A percentile compares a stretch with the other conserved stretches of the same genome.
Conservation (phyloP, 2,329 filamentous ascomycete genomes). For the Xylaria arbuscula region DNA sequence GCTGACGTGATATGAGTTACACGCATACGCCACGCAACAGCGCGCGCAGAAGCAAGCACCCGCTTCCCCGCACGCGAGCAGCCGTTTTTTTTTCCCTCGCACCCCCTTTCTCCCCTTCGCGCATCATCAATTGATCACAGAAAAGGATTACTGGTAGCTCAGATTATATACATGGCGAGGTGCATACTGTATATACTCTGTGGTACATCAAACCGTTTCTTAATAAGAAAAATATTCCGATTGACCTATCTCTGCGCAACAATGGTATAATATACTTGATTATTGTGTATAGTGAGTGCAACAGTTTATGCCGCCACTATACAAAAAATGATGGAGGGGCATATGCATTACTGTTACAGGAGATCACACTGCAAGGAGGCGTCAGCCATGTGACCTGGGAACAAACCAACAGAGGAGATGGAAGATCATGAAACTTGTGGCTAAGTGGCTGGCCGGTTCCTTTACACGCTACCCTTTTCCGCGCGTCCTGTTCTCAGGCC, state of each 20-base stretch:
- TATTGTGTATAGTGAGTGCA: not conserved
- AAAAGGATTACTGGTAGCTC: not conserved
- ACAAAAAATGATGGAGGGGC: not conserved
- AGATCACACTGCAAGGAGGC: slow-evolving; percentile 14
- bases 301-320: not conserved
- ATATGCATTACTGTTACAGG: slow-evolving; percentile 8
- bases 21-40: slow-evolving; percentile 25
- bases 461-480: not conserved
- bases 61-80: slow-evolving; percentile 29
- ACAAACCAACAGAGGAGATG: not conserved
- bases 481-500: not conserved
- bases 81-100: slow-evolving; percentile 7
- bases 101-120: slow-evolving; percentile 3
- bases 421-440: slow-evolving; percentile 25
- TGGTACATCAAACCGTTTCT: not conserved
- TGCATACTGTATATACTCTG: slow-evolving; percentile 8
- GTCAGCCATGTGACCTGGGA: slow-evolving; percentile 1
- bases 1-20: slow-evolving; percentile 26
- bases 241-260: not conserved
- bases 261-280: not conserved
- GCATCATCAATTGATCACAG: not conserved
- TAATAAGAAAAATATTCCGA: not conserved
- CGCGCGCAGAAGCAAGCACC: slow-evolving; percentile 21
- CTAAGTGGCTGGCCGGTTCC: slow-evolving; percentile 8
- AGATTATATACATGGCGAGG: slow-evolving; percentile 5